A percentile compares a stretch with the other conserved stretches of the same genome.
These are phyloP conservation scores for Anastatica hierochuntica DNA, from an alignment of 345 rosid species.

Conservation along the genomic window DNA sequence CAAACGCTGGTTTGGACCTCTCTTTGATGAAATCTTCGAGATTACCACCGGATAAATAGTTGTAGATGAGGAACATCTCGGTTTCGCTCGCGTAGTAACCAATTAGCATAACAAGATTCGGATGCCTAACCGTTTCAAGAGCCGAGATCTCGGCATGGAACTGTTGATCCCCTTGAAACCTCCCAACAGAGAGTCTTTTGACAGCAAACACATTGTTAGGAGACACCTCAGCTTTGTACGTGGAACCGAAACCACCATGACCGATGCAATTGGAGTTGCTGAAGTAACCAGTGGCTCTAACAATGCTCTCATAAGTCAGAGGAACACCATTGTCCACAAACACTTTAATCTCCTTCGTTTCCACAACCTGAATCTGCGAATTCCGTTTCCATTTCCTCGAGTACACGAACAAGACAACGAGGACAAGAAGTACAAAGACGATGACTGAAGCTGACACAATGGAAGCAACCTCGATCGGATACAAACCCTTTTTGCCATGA, in stretches of 20 bases:
- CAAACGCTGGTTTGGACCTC: slow-evolving; percentile 33
- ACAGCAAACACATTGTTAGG: slow-evolving; percentile 37
- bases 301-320: slow-evolving; percentile 43
- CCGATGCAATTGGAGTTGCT: slow-evolving; percentile 47
- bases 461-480: slow-evolving; percentile 50
- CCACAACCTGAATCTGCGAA: slow-evolving; percentile 28
- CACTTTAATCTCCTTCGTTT: slow-evolving; percentile 34
- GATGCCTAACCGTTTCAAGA: slow-evolving; percentile 44
- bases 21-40: slow-evolving; percentile 49
- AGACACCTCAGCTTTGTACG: slow-evolving; percentile 45
- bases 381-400: slow-evolving; percentile 31
- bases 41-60: slow-evolving; percentile 58
- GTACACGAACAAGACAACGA: slow-evolving; percentile 38
- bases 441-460: slow-evolving; percentile 52
- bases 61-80: slow-evolving; percentile 57
- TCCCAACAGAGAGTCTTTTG: slow-evolving; percentile 48
- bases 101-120: slow-evolving; percentile 41
- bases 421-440: slow-evolving; percentile 42
- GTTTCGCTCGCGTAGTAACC: slow-evolving; percentile 57
- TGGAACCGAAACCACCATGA: slow-evolving; percentile 56
- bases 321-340: slow-evolving; percentile 36
- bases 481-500: slow-evolving; percentile 17
- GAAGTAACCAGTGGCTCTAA: slow-evolving; percentile 46
- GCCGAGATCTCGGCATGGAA: slow-evolving; percentile 52
- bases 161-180: slow-evolving; percentile 54